These are phyloP conservation scores for Clitopilus passeckerianus DNA, from an alignment of 768 basidiomycete species.

Conservation along the genomic window DNA sequence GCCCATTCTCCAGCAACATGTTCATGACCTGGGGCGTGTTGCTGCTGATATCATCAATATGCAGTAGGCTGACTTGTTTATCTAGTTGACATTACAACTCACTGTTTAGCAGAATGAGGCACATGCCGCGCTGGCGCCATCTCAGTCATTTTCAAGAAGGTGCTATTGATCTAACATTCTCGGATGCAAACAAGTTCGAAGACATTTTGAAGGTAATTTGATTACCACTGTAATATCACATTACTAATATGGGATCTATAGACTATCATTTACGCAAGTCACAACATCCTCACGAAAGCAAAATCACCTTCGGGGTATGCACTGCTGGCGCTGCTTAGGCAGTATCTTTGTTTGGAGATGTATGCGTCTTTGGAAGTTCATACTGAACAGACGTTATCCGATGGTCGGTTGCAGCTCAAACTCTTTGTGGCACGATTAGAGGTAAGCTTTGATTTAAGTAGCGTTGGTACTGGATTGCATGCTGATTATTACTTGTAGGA, in stretches of 20 bases:
- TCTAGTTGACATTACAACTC: not conserved
- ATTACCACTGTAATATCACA: not conserved
- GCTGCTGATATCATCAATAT: too few relatives aligned
- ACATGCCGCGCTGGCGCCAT: constrained; percentile 18
- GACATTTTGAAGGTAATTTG: constrained; percentile 17
- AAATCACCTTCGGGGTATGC: constrained; percentile 9
- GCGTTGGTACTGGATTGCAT: too few relatives aligned
- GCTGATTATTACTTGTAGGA: too few relatives aligned
- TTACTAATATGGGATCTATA: not conserved
- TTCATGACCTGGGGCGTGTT: too few relatives aligned
- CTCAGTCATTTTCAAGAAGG: constrained; percentile 16
- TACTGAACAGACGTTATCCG: constrained; percentile 1
- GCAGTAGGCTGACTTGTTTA: too few relatives aligned
- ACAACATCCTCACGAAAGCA: constrained; percentile 7
- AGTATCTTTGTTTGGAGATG: constrained; percentile 3
- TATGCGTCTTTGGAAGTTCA: constrained; percentile 5
- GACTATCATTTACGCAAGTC: constrained; percentile 8
- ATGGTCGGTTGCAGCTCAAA: not conserved
- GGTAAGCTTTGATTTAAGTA: not conserved
- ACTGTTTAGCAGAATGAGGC: constrained; percentile 7
- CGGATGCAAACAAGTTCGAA: constrained; percentile 18
- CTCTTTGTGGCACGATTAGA: not conserved
- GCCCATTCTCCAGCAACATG: not conserved
- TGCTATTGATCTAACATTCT: constrained; percentile 14
- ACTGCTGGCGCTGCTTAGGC: not conserved